phyloP scores from a whole-genome alignment of 345 rosid genomes.

The Noccaea bulbosa region DNA sequence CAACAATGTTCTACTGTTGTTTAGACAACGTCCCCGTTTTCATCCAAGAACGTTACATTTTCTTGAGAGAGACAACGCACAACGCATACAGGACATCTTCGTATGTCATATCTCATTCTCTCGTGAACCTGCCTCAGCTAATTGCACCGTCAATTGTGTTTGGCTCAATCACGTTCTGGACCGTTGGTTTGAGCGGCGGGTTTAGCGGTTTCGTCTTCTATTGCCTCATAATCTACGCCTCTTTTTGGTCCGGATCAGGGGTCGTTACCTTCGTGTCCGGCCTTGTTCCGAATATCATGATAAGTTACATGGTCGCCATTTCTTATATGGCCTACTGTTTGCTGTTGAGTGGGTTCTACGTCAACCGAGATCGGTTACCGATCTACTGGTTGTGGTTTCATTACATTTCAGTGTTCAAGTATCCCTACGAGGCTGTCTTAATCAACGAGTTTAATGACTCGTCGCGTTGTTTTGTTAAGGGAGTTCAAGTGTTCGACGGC shows the following conservation, averaged over 20 bases:
- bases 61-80: conserved; percentile 63
- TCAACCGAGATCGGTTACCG: conserved; percentile 42
- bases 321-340: conserved; percentile 48
- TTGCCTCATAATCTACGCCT: conserved; percentile 43
- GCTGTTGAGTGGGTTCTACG: conserved; percentile 41
- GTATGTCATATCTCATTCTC: conserved; percentile 52
- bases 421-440: conserved; percentile 39
- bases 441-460: conserved; percentile 40
- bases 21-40: conserved; percentile 49
- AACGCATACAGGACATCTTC: conserved; percentile 54
- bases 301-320: conserved; percentile 50
- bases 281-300: conserved; percentile 44
- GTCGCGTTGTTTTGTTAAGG: conserved; percentile 35
- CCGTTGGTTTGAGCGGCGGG: conserved; percentile 55
- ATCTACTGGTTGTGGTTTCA: conserved; percentile 45
- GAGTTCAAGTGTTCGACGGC: conserved; percentile 41
- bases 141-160: conserved; percentile 47
- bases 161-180: conserved; percentile 48
- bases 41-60: conserved; percentile 70
- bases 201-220: conserved; percentile 48
- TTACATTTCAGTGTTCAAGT: conserved; percentile 38
- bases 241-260: conserved; percentile 78
- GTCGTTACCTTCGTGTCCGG: conserved; percentile 51
- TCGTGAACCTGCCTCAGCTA: conserved; percentile 48
- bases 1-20: conserved; percentile 49